A percentile compares a stretch with the other conserved stretches of the same genome.
phyloP scores from a whole-genome alignment of 2,329 filamentous ascomycete genomes.

The Aspergillus fructus region DNA sequence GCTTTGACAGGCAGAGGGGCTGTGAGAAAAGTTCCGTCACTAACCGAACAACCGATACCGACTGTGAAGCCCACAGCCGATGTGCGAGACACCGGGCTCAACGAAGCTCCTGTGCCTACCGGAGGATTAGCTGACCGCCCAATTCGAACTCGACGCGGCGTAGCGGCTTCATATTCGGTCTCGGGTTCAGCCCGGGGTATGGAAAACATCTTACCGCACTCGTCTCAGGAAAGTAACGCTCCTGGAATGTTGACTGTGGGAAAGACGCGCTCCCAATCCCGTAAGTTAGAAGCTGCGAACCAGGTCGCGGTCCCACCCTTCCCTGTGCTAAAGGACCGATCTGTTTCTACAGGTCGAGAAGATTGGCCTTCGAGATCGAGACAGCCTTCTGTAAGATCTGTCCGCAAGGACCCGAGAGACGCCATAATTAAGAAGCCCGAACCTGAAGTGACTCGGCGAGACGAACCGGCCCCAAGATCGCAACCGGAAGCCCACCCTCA shows the following conservation, averaged over 20 bases:
- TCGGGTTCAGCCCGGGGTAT: conserved; percentile 33
- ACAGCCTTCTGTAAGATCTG: conserved; percentile 13
- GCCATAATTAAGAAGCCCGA: neutral
- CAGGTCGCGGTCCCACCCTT: conserved; percentile 18
- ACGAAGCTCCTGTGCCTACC: conserved; percentile 17
- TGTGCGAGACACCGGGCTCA: conserved; percentile 17
- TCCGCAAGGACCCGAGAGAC: conserved; percentile 8
- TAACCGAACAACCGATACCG: conserved; percentile 23
- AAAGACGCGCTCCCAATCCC: conserved; percentile 45
- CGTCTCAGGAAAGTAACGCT: conserved; percentile 34
- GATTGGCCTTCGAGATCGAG: conserved; percentile 15
- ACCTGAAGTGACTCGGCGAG: neutral
- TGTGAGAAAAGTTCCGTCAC: conserved; percentile 26
- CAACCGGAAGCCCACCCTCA: conserved; percentile 19
- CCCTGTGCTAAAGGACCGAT: conserved; percentile 21
- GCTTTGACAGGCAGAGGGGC: conserved; percentile 36
- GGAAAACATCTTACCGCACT: conserved; percentile 25
- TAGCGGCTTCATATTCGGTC: conserved; percentile 34
- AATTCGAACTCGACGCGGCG: conserved; percentile 37
- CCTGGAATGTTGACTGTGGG: conserved; percentile 36
- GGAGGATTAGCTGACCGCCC: conserved; percentile 41
- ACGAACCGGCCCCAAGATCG: conserved; percentile 1
- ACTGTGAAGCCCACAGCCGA: conserved; percentile 19
- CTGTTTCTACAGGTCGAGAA: conserved; percentile 21
- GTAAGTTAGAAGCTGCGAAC: conserved; percentile 34